Evolutionary conservation across 1,284 basidiomycete species (phyloP).

Genomic region (Volvariella surrecta): DNA sequence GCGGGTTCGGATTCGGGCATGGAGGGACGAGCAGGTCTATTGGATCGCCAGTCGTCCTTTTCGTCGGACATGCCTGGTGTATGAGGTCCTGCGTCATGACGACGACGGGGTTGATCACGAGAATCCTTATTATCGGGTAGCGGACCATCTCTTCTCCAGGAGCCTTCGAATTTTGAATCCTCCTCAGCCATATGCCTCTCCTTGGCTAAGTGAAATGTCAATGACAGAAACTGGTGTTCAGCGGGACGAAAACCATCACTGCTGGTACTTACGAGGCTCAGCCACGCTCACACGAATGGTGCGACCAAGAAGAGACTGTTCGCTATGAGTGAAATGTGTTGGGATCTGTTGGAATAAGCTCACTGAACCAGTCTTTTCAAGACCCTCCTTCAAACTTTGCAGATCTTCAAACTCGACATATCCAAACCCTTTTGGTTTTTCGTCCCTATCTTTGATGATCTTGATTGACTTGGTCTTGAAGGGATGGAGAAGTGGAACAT

Average conservation of each 20-base stretch:
- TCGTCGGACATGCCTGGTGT: slow-evolving; percentile 45
- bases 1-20: slow-evolving; percentile 38
- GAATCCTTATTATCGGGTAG: slow-evolving; percentile 50
- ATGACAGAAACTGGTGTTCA: slow-evolving; percentile 6
- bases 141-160: slow-evolving; percentile 87
- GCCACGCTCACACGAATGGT: slow-evolving; percentile 89
- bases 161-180: slow-evolving; percentile 65
- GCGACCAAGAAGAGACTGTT: slow-evolving; percentile 67
- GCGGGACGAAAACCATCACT: not conserved
- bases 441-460: slow-evolving; percentile 86
- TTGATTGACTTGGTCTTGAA: slow-evolving; percentile 75
- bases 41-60: slow-evolving; percentile 67
- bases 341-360: slow-evolving; percentile 19
- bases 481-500: not conserved
- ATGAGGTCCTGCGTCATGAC: slow-evolving; percentile 44
- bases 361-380: slow-evolving; percentile 59
- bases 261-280: slow-evolving; percentile 72
- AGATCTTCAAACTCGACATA: slow-evolving; percentile 90
- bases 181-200: slow-evolving; percentile 62
- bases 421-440: slow-evolving; percentile 96
- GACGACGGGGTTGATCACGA: slow-evolving; percentile 48
- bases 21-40: slow-evolving; percentile 30
- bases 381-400: slow-evolving; percentile 78
- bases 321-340: not conserved
- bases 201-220: slow-evolving; percentile 48